A percentile compares a stretch with the other conserved stretches of the same genome.
phyloP scores from a whole-genome alignment of 176 grass and related monocot species.

The Eleusine indica region DNA sequence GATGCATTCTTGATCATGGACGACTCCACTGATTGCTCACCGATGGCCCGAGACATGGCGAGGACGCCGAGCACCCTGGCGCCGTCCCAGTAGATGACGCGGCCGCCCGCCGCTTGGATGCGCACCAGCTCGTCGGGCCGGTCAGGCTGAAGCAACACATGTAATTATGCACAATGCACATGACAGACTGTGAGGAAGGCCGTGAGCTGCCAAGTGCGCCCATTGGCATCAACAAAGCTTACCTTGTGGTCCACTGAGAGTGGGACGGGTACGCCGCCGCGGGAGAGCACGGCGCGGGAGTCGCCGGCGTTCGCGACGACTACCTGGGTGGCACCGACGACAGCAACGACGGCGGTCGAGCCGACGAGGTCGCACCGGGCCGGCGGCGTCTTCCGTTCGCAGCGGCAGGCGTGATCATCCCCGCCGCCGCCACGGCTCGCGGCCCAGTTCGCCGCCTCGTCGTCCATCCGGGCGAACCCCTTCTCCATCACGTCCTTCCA shows the following conservation, averaged over 20 bases:
- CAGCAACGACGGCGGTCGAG: slow-evolving; percentile 62
- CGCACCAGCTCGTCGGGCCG: slow-evolving; percentile 66
- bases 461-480: slow-evolving; percentile 62
- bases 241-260: slow-evolving; percentile 80
- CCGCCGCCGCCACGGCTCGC: not conserved
- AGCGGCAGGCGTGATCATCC: slow-evolving; percentile 49
- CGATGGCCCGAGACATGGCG: slow-evolving; percentile 77
- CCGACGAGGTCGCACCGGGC: slow-evolving; percentile 61
- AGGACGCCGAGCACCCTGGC: slow-evolving; percentile 75
- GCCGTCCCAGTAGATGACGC: slow-evolving; percentile 73
- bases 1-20: not conserved
- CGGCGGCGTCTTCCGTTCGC: slow-evolving; percentile 52
- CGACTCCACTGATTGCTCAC: slow-evolving; percentile 23
- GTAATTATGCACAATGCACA: not conserved
- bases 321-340: slow-evolving; percentile 46
- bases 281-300: slow-evolving; percentile 64
- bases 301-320: slow-evolving; percentile 77
- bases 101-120: slow-evolving; percentile 58
- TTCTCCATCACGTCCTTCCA: slow-evolving; percentile 63
- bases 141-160: slow-evolving; percentile 53
- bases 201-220: not conserved
- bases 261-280: slow-evolving; percentile 53
- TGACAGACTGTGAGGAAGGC: not conserved
- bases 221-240: not conserved
- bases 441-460: slow-evolving; percentile 11